phyloP scores from a whole-genome alignment of 2,329 filamentous ascomycete genomes.

The Leptographium radiaticola region DNA sequence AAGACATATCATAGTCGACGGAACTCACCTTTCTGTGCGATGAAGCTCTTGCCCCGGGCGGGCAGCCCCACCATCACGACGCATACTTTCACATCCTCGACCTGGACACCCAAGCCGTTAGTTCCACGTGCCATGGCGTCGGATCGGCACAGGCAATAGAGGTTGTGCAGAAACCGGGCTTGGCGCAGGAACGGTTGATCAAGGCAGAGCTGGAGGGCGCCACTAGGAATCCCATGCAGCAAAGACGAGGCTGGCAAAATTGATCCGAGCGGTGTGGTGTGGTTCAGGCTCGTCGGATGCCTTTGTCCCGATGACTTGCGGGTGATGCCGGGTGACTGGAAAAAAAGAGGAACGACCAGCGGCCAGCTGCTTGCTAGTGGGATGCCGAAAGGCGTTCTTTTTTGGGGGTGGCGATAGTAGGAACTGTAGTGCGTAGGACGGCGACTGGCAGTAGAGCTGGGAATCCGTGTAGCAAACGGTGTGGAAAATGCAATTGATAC shows the following conservation, averaged over 20 bases:
- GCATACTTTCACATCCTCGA: slow-evolving; percentile 91
- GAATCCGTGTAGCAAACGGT: background rate
- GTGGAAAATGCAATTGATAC: background rate
- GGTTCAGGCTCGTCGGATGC: background rate
- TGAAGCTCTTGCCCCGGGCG: slow-evolving; percentile 91
- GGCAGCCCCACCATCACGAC: slow-evolving; percentile 98
- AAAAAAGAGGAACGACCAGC: background rate
- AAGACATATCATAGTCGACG: background rate
- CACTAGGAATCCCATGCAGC: slow-evolving; percentile 1
- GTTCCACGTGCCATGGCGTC: slow-evolving; percentile 32
- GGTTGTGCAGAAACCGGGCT: no score
- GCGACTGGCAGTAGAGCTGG: background rate
- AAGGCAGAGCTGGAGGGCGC: background rate
- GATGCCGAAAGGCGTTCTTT: background rate
- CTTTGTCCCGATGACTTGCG: slow-evolving; percentile 5
- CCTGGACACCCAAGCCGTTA: slow-evolving; percentile 67
- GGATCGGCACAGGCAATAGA: background rate
- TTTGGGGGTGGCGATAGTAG: background rate
- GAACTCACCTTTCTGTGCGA: slow-evolving; percentile 79
- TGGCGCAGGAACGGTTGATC: no score
- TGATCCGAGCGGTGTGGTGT: background rate
- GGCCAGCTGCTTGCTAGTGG: background rate
- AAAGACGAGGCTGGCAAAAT: background rate
- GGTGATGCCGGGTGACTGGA: slow-evolving; percentile 8
- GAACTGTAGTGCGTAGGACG: background rate